Evolutionary conservation across 2,329 filamentous ascomycete genomes (phyloP), one percentile per base, ranked within the genome.

Genomic region (Fusarium verrucosum): DNA sequence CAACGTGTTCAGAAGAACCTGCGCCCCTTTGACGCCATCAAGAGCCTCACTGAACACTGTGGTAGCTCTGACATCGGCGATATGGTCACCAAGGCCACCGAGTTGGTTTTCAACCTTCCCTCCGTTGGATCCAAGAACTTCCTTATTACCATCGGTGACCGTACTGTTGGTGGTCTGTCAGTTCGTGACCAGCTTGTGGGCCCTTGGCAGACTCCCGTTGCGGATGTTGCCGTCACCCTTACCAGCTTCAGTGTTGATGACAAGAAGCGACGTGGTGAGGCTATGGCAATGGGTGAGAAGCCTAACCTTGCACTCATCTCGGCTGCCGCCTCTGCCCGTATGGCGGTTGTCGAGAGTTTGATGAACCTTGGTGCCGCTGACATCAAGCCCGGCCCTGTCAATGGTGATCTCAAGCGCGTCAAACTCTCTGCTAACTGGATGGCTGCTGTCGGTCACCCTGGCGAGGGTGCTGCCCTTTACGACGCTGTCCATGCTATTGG

Each of bases 381-480:
- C 58, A 81, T 87, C 58, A 85, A 89, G 53, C 70, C 70, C 23
- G 70, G 70, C 9, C 51, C 64, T 26, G 70, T 72, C 28, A 72
- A 71, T 22, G 91, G 90, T 41, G 88, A 91, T 51, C 81, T 98
- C 47, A 86, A 86, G 58, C 88, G 92, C 38, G 89, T 98, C 62
- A 90, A 94, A 75, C 85, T 98, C 10, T 97, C 94, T 4, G 94
- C 94, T 45, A 98, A 99, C 80, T 99, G 94, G 94, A 98, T 98
- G 95, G 94, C 93, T 4, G 94, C 94, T n/a, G 92, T 94, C 60
- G 93, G 89, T 74, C 93, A 97, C 75, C 89, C 92, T 20, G 95
- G 95, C 42, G 95, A 99, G 78, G 94, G 92, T 36, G 94, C 94
- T 35, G 92, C 90, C 16, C 84, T 98, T 28, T 98, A 97, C 73